phyloP scores from a whole-genome alignment of 2,329 filamentous ascomycete species.

The Aspergillus sp. region DNA sequence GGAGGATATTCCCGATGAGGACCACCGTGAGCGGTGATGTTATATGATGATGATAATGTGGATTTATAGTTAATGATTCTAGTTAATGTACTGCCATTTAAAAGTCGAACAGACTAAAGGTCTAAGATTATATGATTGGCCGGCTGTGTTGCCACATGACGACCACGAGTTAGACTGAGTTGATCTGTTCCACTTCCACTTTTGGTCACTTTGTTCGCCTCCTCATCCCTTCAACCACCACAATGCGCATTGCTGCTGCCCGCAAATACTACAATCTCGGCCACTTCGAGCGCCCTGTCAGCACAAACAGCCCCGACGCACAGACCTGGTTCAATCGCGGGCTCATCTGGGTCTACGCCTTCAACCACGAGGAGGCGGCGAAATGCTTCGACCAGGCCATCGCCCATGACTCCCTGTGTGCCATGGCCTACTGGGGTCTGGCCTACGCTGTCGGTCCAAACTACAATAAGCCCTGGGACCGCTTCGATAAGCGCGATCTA shows the following conservation, averaged over 20 bases:
- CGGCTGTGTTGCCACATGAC: too few relatives aligned
- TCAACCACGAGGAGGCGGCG: conserved; percentile 42
- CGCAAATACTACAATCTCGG: conserved; percentile 30
- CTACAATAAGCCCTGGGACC: conserved; percentile 76
- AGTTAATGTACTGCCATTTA: too few relatives aligned
- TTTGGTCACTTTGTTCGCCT: too few relatives aligned
- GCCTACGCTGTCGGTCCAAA: conserved; percentile 72
- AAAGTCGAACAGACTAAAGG: fast-evolving
- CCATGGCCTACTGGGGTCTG: conserved; percentile 44
- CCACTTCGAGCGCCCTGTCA: conserved; percentile 34
- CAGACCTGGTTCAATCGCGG: conserved; percentile 38
- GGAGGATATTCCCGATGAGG: conserved; percentile 9
- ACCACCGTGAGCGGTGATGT: not conserved
- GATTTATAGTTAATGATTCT: too few relatives aligned
- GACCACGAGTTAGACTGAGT: not conserved
- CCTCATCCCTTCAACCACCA: not conserved
- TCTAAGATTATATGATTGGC: fast-evolving
- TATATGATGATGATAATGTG: not conserved
- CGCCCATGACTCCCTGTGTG: conserved; percentile 32
- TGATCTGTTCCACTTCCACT: not conserved
- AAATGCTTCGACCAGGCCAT: conserved; percentile 40
- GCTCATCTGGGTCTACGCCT: conserved; percentile 36
- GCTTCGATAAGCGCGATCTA: conserved; percentile 65
- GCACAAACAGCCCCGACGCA: conserved; percentile 23
- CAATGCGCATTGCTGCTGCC: not conserved